Conservation (phyloP, 768 basidiomycete genomes). For the Heimioporus sp. region DNA sequence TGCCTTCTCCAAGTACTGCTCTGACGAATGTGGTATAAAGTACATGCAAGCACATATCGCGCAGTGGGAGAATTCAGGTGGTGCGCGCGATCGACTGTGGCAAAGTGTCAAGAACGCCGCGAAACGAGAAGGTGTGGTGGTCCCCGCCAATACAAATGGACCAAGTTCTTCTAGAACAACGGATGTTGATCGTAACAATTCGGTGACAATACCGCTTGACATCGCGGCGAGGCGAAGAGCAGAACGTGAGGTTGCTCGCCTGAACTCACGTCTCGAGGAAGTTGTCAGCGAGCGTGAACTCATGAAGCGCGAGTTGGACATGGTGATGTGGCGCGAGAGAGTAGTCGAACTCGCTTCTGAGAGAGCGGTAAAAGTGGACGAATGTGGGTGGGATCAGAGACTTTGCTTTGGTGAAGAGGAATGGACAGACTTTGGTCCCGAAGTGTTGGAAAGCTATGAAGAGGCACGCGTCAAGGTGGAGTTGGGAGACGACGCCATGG, state of each 20-base stretch:
- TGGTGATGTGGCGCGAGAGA: slow-evolving; percentile 67
- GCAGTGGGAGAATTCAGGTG: slow-evolving; percentile 59
- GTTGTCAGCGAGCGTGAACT: slow-evolving; percentile 61
- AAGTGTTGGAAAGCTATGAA: slow-evolving; percentile 71
- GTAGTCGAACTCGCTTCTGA: slow-evolving; percentile 65
- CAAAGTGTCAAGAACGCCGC: slow-evolving; percentile 67
- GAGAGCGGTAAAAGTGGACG: slow-evolving; percentile 58
- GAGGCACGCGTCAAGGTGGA: slow-evolving; percentile 37
- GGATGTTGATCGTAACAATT: slow-evolving; percentile 13
- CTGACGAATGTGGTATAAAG: slow-evolving; percentile 80
- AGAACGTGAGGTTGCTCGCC: slow-evolving; percentile 53
- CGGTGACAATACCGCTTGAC: slow-evolving; percentile 17
- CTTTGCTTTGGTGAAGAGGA: slow-evolving; percentile 82
- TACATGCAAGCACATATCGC: slow-evolving; percentile 67
- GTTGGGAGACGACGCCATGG: slow-evolving; percentile 36
- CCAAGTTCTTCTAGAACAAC: slow-evolving; percentile 23
- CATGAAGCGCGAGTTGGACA: slow-evolving; percentile 67
- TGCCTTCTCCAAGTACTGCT: slow-evolving; percentile 88
- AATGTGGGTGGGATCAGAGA: slow-evolving; percentile 89
- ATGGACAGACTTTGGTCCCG: slow-evolving; percentile 64
- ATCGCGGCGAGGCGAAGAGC: slow-evolving; percentile 44
- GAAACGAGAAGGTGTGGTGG: slow-evolving; percentile 68
- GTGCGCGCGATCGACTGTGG: slow-evolving; percentile 67
- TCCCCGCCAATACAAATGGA: slow-evolving; percentile 38
- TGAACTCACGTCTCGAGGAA: slow-evolving; percentile 53